phyloP scores from a whole-genome alignment of 306 rosid genomes.

The Casuarina glauca region DNA sequence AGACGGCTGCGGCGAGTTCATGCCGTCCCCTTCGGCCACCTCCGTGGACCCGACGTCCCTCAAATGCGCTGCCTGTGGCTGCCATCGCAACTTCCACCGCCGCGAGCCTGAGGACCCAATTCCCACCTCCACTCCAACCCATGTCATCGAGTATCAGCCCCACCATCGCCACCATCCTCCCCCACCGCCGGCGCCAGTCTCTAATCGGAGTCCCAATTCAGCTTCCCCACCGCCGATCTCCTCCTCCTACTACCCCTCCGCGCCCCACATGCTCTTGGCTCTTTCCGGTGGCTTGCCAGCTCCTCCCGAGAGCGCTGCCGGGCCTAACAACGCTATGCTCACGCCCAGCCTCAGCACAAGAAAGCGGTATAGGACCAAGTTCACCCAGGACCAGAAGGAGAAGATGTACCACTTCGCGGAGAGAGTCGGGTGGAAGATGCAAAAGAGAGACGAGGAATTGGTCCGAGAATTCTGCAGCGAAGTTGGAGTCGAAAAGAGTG shows the following conservation, averaged over 20 bases:
- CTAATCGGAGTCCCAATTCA: slow-evolving; percentile 68
- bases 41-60: slow-evolving; percentile 74
- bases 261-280: slow-evolving; percentile 91
- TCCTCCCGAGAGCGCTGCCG: slow-evolving; percentile 47
- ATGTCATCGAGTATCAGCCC: slow-evolving; percentile 76
- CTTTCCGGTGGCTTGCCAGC: slow-evolving; percentile 56
- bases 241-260: slow-evolving; percentile 80
- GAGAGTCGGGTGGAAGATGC: slow-evolving; percentile 90
- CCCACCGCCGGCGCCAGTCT: slow-evolving; percentile 42
- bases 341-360: slow-evolving; percentile 35
- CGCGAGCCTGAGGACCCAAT: slow-evolving; percentile 79
- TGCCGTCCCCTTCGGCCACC: slow-evolving; percentile 70
- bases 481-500: slow-evolving; percentile 66
- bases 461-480: slow-evolving; percentile 65
- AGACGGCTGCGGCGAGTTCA: slow-evolving; percentile 96
- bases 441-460: slow-evolving; percentile 74
- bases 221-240: slow-evolving; percentile 99
- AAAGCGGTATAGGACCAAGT: slow-evolving; percentile 80
- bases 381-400: slow-evolving; percentile 80
- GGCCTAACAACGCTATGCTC: slow-evolving; percentile 1
- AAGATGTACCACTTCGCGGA: slow-evolving; percentile 86
- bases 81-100: slow-evolving; percentile 99
- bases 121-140: slow-evolving; percentile 39
- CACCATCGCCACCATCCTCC: slow-evolving; percentile 86
- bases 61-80: slow-evolving; percentile 96